Conservation (phyloP, 1,139 yeast genomes). For the Barnettozyma hawaiiensis region DNA sequence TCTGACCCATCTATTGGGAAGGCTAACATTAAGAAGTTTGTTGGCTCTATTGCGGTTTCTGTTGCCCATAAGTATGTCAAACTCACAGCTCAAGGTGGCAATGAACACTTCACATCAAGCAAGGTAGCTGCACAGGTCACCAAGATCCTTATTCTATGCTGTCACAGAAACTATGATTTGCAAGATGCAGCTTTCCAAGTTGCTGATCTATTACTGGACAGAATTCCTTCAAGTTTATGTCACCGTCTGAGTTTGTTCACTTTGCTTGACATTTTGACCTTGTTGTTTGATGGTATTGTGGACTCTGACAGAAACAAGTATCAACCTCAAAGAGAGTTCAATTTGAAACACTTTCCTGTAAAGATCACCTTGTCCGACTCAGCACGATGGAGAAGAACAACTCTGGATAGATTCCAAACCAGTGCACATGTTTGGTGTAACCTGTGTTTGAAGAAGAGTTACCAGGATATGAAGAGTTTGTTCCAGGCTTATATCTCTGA, state of each 20-base stretch:
- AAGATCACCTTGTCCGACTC: constrained; percentile 71
- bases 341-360: constrained; percentile 55
- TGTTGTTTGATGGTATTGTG: constrained; percentile 71
- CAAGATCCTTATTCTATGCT: constrained; percentile 60
- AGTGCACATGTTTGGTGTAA: constrained; percentile 66
- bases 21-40: constrained; percentile 59
- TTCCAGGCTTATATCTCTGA: constrained; percentile 69
- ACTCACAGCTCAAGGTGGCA: constrained; percentile 24
- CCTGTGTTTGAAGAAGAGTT: constrained; percentile 47
- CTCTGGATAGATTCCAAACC: constrained; percentile 54
- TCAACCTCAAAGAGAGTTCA: constrained; percentile 70
- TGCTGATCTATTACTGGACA: constrained; percentile 61
- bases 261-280: constrained; percentile 70
- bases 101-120: constrained; percentile 44
- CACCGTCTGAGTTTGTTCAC: constrained; percentile 70
- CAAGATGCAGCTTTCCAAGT: constrained; percentile 81
- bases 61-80: constrained; percentile 52
- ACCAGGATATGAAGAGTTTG: constrained; percentile 70
- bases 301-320: constrained; percentile 88
- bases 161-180: constrained; percentile 69
- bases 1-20: constrained; percentile 76
- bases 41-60: constrained; percentile 60
- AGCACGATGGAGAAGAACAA: constrained; percentile 65
- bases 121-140: constrained; percentile 69
- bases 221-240: constrained; percentile 79